Conservation (phyloP, 2,329 filamentous ascomycete species). For the Cadophora sp. region DNA sequence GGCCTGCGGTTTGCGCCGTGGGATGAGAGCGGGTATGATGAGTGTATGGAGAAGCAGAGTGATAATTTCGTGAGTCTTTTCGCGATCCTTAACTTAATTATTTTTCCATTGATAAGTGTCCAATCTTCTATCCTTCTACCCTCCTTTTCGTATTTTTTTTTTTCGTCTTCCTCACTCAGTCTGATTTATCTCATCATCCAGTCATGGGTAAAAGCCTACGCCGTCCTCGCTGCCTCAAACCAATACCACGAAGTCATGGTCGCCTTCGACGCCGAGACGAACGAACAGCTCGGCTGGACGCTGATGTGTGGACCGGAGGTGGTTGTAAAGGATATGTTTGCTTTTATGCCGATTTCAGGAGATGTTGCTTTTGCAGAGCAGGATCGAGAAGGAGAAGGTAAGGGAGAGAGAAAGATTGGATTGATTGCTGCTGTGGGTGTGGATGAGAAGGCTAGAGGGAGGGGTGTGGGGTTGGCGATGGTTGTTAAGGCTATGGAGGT, state of each 20-base stretch:
- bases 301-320: slow-evolving; percentile 48
- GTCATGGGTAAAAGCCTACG: slow-evolving; percentile 50
- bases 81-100: too few relatives aligned
- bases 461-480: slow-evolving; percentile 50
- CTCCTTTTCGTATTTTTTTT: neutral
- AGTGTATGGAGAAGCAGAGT: neutral
- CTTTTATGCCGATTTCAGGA: slow-evolving; percentile 46
- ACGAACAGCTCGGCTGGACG: slow-evolving; percentile 51
- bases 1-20: neutral
- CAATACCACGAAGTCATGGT: slow-evolving; percentile 50
- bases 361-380: neutral
- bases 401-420: slow-evolving; percentile 45
- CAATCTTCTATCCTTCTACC: neutral
- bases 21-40: neutral
- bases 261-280: slow-evolving; percentile 45
- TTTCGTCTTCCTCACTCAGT: too few relatives aligned
- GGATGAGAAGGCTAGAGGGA: slow-evolving; percentile 45
- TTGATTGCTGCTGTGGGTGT: slow-evolving; percentile 52
- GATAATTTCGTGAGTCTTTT: neutral
- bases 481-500: slow-evolving; percentile 50
- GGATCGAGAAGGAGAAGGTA: neutral
- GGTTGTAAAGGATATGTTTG: slow-evolving; percentile 46
- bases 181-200: slow-evolving; percentile 23
- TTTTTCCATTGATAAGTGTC: neutral
- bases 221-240: slow-evolving; percentile 43